Conservation (phyloP, 208 protist species). For the Phytomonas serpens region DNA sequence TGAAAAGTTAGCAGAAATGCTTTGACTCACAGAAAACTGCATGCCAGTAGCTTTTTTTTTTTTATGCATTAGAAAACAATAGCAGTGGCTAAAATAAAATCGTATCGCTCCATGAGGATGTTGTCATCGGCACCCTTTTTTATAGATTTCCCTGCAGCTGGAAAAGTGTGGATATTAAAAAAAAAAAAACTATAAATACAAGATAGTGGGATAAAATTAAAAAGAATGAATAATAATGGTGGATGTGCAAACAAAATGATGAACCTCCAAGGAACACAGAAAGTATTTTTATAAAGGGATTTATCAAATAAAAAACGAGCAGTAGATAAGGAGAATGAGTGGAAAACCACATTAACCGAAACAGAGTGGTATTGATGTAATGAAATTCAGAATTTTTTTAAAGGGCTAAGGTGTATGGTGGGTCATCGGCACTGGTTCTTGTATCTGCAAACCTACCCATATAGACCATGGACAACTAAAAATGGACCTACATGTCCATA, state of each 20-base stretch:
- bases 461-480: conserved; percentile 30
- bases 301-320: not conserved
- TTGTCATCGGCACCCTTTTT: not conserved
- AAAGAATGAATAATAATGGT: conserved; percentile 10
- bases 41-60: not conserved
- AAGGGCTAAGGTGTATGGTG: not conserved
- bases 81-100: not conserved
- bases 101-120: not conserved
- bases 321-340: not conserved
- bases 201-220: conserved; percentile 9
- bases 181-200: conserved; percentile 9
- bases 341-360: not conserved
- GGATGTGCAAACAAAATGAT: conserved; percentile 4
- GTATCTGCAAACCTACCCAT: conserved; percentile 6
- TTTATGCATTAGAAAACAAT: not conserved
- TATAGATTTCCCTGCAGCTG: not conserved
- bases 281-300: not conserved
- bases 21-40: not conserved
- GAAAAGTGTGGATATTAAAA: conserved; percentile 2
- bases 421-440: not conserved
- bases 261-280: conserved; percentile 9
- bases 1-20: not conserved
- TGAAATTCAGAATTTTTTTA: not conserved
- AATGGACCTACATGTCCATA: conserved; percentile 55
- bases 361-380: not conserved